phyloP scores from a whole-genome alignment of 1,139 yeast genomes.

The Ogataea hybrid region DNA sequence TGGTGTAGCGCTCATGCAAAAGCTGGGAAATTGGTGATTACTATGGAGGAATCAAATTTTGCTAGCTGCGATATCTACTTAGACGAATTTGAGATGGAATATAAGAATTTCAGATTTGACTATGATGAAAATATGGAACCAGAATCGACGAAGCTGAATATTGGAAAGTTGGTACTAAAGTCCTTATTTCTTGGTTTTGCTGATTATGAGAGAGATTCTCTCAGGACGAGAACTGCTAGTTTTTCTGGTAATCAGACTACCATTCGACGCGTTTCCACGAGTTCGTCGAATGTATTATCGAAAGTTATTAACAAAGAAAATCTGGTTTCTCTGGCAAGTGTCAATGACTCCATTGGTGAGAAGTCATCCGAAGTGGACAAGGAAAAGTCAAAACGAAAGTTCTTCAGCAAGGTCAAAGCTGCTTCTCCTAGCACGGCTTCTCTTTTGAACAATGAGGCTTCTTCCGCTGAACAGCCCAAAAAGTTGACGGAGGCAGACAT shows the following conservation, averaged over 20 bases:
- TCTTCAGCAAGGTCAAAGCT: slow-evolving; percentile 25
- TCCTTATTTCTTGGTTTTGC: slow-evolving; percentile 55
- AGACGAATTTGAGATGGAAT: slow-evolving; percentile 59
- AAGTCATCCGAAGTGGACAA: slow-evolving; percentile 11
- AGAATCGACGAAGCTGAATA: slow-evolving; percentile 48
- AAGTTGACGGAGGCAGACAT: slow-evolving; percentile 3
- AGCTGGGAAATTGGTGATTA: slow-evolving; percentile 77
- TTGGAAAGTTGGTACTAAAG: slow-evolving; percentile 56
- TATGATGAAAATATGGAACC: slow-evolving; percentile 18
- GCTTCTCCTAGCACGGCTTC: background rate
- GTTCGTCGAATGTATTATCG: slow-evolving; percentile 5
- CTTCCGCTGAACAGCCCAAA: background rate
- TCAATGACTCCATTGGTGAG: slow-evolving; percentile 21
- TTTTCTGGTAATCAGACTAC: slow-evolving; percentile 34
- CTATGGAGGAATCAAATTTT: slow-evolving; percentile 51
- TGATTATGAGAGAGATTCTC: slow-evolving; percentile 36
- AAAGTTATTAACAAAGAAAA: slow-evolving; percentile 14
- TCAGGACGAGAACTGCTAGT: slow-evolving; percentile 20
- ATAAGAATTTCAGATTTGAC: slow-evolving; percentile 35
- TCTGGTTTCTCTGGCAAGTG: slow-evolving; percentile 13
- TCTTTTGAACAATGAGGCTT: background rate
- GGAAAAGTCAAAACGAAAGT: slow-evolving; percentile 23
- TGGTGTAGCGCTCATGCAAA: slow-evolving; percentile 92
- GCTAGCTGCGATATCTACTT: slow-evolving; percentile 76
- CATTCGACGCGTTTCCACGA: slow-evolving; percentile 16